These are phyloP conservation scores for Populus nigra DNA, from an alignment of 345 rosid genomes.

Conservation along the genomic window DNA sequence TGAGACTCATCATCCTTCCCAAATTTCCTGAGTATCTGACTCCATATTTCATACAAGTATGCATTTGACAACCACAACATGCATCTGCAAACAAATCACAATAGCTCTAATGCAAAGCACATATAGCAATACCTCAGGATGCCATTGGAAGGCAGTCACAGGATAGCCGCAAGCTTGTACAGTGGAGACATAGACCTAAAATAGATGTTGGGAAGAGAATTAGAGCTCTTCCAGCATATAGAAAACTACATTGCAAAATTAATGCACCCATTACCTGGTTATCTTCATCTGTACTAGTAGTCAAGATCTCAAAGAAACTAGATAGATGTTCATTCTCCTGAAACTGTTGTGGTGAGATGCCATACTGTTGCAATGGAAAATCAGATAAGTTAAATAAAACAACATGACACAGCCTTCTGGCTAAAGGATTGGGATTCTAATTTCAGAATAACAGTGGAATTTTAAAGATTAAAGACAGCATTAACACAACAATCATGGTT, in stretches of 20 bases:
- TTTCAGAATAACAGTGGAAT: background rate
- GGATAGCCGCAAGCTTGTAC: conserved; percentile 73
- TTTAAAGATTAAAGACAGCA: background rate
- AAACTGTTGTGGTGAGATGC: conserved; percentile 63
- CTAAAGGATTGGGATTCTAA: background rate
- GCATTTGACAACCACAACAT: background rate
- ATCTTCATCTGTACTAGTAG: conserved; percentile 65
- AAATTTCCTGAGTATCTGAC: background rate
- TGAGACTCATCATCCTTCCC: background rate
- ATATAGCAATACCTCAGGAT: conserved; percentile 70
- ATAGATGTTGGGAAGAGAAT: conserved; percentile 4
- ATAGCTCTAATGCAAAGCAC: conserved; percentile 5
- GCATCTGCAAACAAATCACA: background rate
- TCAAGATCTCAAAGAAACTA: conserved; percentile 68
- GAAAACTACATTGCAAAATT: background rate
- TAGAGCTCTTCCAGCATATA: background rate
- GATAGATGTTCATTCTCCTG: conserved; percentile 44
- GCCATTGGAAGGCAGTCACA: conserved; percentile 89
- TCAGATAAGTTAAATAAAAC: background rate
- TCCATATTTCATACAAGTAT: background rate
- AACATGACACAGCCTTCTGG: background rate
- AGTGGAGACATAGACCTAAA: conserved; percentile 83
- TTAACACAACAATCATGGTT: background rate
- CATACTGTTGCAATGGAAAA: conserved; percentile 51
- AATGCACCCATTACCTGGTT: conserved; percentile 45